These are phyloP conservation scores for Phalaenopsis equestris DNA, from an alignment of 106 monocot genomes.

Conservation along the genomic window DNA sequence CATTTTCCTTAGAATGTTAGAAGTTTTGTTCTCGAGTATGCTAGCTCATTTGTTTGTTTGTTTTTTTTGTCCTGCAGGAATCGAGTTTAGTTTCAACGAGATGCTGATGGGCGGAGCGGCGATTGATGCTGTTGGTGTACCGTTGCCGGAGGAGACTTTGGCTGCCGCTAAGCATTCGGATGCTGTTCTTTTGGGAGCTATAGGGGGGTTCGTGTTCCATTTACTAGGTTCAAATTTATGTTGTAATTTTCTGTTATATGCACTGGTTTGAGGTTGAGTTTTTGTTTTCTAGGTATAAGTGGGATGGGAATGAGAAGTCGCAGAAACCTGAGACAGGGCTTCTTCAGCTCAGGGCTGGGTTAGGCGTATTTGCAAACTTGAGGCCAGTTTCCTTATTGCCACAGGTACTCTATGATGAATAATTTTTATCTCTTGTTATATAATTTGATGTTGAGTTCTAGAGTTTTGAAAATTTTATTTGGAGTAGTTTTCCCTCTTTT, in stretches of 20 bases:
- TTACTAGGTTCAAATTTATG: not conserved
- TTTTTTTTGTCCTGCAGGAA: slow-evolving; percentile 26
- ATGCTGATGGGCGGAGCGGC: slow-evolving; percentile 57
- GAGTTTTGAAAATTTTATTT: not conserved
- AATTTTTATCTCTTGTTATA: not conserved
- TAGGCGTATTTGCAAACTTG: slow-evolving; percentile 82
- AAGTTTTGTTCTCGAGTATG: too few species aligned
- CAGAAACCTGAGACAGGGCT: slow-evolving; percentile 92
- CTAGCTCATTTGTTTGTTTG: not conserved
- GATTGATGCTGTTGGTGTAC: slow-evolving; percentile 40
- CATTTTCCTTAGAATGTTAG: not conserved
- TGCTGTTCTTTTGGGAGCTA: slow-evolving; percentile 48
- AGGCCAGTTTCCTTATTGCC: slow-evolving; percentile 81
- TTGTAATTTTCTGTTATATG: not conserved
- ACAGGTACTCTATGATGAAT: slow-evolving; percentile 39
- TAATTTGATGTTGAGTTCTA: too few species aligned
- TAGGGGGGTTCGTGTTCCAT: slow-evolving; percentile 44
- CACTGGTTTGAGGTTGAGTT: not conserved
- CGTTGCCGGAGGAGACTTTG: slow-evolving; percentile 54
- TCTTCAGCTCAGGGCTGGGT: slow-evolving; percentile 74
- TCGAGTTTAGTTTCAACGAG: slow-evolving; percentile 43
- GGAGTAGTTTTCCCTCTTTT: not conserved
- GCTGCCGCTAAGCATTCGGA: slow-evolving; percentile 30
- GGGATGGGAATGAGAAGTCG: slow-evolving; percentile 79
- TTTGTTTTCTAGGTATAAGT: slow-evolving; percentile 54